Base-by-base conservation (phyloP, 2,329 filamentous ascomycete species). In the Myriosclerotinia scirpicola region DNA sequence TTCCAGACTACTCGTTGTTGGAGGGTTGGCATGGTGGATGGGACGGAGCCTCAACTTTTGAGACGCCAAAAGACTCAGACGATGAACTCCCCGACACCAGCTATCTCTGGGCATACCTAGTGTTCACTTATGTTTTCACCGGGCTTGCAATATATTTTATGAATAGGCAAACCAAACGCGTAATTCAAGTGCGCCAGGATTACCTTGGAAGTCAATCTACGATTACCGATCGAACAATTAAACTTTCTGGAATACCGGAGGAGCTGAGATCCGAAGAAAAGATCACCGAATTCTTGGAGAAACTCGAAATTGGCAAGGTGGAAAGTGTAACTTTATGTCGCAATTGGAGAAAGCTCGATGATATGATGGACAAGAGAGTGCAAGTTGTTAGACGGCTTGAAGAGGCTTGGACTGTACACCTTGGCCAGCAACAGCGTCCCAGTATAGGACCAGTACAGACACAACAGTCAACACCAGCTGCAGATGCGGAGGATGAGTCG, bases 101-200 rank as follows among this genome's bases (percentile, higher is more conserved):
- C 40, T 97, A 93, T 73, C 80, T 97, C 1, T 97, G 94, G 93
- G 91, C 94, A 74, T 97, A 98, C 75, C 85, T 97, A 17, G 82
- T 91, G n/a, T 99, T 99, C 73, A 91, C 93, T 1, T 99, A 97
- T 80, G 83, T 98, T 61, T 99, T 98, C 77, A 94, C 90, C 7
- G 86, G 82, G 1, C 79, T 98, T 53, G 90, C 91, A 0, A 81
- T 97, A 15, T 96, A 93, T 76, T 85, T 94, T 72, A 87, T 98
- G 73, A 87, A 94, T 67, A 84, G 85, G 53, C 90, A 97, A 78
- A 98, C 95, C 0, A 87, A 90, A 71, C 90, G 88, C 67, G 90
- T 99, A 63, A 96, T 98, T 70, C 86, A 89, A 66, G 85, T 94
- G 40, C 84, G 95, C 34, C 95, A 99, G 77, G 88, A 93, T 67